Percentiles rank a stretch among this genome's conserved stretches.
phyloP scores from a whole-genome alignment of 1,284 basidiomycete species.

The Bjerkandera adusta region DNA sequence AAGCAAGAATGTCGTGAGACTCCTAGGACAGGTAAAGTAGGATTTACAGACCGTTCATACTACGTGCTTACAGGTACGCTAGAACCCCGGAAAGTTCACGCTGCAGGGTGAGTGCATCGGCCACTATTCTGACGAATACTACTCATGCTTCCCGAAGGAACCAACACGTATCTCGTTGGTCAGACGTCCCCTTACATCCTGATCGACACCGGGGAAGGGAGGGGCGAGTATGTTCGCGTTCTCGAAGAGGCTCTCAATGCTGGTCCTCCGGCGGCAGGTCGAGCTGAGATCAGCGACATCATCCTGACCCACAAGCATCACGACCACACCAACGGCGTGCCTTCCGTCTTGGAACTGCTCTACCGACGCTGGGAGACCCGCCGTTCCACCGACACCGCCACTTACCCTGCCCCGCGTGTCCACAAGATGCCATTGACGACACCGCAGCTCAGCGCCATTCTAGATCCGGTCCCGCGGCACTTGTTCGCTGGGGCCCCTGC shows the following conservation, averaged over 20 bases:
- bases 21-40: slow-evolving; percentile 67
- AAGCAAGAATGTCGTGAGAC: slow-evolving; percentile 58
- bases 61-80: not conserved
- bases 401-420: slow-evolving; percentile 62
- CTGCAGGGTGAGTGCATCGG: slow-evolving; percentile 62
- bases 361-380: slow-evolving; percentile 53
- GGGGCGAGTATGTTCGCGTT: slow-evolving; percentile 63
- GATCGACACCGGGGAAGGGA: slow-evolving; percentile 87
- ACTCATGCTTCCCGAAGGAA: slow-evolving; percentile 47
- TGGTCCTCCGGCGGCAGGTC: slow-evolving; percentile 27
- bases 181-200: slow-evolving; percentile 70
- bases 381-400: slow-evolving; percentile 28
- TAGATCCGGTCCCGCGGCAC: slow-evolving; percentile 41
- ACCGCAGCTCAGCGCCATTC: slow-evolving; percentile 37
- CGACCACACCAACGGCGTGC: slow-evolving; percentile 84
- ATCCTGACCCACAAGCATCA: slow-evolving; percentile 89
- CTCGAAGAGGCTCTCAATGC: slow-evolving; percentile 59
- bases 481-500: slow-evolving; percentile 41
- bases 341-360: slow-evolving; percentile 68
- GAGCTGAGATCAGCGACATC: slow-evolving; percentile 75
- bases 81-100: slow-evolving; percentile 92
- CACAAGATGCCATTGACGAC: slow-evolving; percentile 61
- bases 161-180: slow-evolving; percentile 91
- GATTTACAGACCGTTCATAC: not conserved
- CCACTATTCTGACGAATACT: not conserved